Conservation (phyloP, 768 basidiomycete species). For the Agaricus sinodeliciosus region DNA sequence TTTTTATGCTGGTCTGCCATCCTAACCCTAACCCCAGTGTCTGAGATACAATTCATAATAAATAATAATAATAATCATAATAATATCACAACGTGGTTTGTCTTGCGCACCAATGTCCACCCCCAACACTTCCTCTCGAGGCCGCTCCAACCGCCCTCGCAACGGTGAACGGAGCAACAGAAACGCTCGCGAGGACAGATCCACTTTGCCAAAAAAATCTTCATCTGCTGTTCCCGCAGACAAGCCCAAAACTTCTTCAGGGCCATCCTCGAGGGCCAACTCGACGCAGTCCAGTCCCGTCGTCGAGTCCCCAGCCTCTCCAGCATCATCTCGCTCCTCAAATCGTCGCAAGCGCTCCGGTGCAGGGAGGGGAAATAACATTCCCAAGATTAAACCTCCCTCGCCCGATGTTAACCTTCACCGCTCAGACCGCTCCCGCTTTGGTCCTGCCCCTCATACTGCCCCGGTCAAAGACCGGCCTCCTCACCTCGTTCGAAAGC, state of each 20-base stretch:
- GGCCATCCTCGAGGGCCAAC: slow-evolving; percentile 26
- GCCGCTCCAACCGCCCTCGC: slow-evolving; percentile 25
- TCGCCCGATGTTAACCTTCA: slow-evolving; percentile 26
- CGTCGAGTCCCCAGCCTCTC: slow-evolving; percentile 18
- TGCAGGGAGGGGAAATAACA: slow-evolving; percentile 22
- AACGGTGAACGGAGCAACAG: slow-evolving; percentile 25
- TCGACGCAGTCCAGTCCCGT: slow-evolving; percentile 16
- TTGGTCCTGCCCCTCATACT: slow-evolving; percentile 27
- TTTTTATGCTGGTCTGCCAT: slow-evolving; percentile 10
- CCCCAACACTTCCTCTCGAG: slow-evolving; percentile 24
- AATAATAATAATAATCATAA: background rate
- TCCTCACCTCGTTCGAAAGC: slow-evolving; percentile 39
- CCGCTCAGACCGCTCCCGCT: slow-evolving; percentile 24
- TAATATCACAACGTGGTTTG: background rate
- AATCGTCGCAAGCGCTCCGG: slow-evolving; percentile 48
- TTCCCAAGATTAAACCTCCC: slow-evolving; percentile 26
- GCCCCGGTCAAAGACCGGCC: slow-evolving; percentile 50
- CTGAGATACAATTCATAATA: background rate
- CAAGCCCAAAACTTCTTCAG: slow-evolving; percentile 26
- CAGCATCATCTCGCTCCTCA: slow-evolving; percentile 31
- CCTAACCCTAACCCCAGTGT: slow-evolving; percentile 14
- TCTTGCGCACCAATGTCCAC: slow-evolving; percentile 18
- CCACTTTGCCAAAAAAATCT: slow-evolving; percentile 17
- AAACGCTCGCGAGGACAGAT: slow-evolving; percentile 17
- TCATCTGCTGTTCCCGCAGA: slow-evolving; percentile 7